Conservation (phyloP, 345 rosid species). For the Melastoma malabathricum region DNA sequence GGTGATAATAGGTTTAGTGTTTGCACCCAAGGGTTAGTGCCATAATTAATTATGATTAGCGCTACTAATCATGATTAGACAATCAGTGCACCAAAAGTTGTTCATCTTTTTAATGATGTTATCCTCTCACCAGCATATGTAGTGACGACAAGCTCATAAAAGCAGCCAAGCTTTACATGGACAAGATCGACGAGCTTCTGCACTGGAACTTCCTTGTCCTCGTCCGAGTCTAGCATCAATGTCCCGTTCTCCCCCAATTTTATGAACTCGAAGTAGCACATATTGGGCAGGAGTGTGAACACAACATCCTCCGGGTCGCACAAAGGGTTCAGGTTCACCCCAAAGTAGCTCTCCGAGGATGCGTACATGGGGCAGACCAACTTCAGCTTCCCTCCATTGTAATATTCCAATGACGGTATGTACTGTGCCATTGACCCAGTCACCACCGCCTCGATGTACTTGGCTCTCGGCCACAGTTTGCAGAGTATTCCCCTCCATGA, state of each 20-base stretch:
- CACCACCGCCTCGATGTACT: slow-evolving; percentile 58
- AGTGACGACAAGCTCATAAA: slow-evolving; percentile 52
- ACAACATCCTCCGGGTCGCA: slow-evolving; percentile 41
- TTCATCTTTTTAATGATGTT: neutral
- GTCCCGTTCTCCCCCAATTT: slow-evolving; percentile 39
- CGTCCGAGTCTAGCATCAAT: slow-evolving; percentile 20
- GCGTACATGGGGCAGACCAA: slow-evolving; percentile 59
- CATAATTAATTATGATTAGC: too few relatives aligned
- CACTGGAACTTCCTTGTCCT: slow-evolving; percentile 28
- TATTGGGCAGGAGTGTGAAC: slow-evolving; percentile 51
- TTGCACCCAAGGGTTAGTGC: neutral
- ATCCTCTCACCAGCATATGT: slow-evolving; percentile 43
- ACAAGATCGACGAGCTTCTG: slow-evolving; percentile 42
- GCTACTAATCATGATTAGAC: too few relatives aligned
- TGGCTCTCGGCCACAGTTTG: slow-evolving; percentile 49
- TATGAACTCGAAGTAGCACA: slow-evolving; percentile 53
- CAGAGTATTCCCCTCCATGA: slow-evolving; percentile 59
- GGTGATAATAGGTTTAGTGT: neutral
- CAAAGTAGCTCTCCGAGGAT: slow-evolving; percentile 60
- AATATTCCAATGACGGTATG: slow-evolving; percentile 42
- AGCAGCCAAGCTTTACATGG: slow-evolving; percentile 32
- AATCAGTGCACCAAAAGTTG: too few relatives aligned
- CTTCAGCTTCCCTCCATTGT: slow-evolving; percentile 42
- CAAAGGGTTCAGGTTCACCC: slow-evolving; percentile 52
- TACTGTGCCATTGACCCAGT: slow-evolving; percentile 69